A percentile compares a stretch with the other conserved stretches of the same genome.
Evolutionary conservation across 2,329 filamentous ascomycete species (phyloP).

Genomic region (Microcyclospora pomicola): DNA sequence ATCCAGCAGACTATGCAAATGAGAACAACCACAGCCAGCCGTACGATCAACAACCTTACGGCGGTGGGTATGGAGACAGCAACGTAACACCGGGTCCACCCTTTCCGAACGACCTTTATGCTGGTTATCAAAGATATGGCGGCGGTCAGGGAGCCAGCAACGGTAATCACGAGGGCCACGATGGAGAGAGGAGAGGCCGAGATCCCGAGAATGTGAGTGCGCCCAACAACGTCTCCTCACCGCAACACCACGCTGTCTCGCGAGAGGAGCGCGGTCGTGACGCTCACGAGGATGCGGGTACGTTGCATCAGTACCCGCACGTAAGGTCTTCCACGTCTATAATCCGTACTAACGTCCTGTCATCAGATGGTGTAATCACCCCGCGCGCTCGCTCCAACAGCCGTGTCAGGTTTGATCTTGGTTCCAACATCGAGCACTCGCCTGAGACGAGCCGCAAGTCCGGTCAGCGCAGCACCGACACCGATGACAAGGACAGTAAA

Average conservation of each 20-base stretch:
- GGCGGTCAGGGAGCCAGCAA: constrained; percentile 9
- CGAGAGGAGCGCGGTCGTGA: constrained; percentile 4
- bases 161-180: constrained; percentile 1
- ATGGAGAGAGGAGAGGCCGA: constrained; percentile 14
- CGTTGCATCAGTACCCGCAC: constrained; percentile 16
- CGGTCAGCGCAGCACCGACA: background rate
- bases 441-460: constrained; percentile 8
- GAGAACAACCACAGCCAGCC: constrained; percentile 11
- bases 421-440: constrained; percentile 17
- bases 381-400: constrained; percentile 14
- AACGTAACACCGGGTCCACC: constrained; percentile 16
- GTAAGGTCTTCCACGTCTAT: constrained; percentile 2
- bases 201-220: constrained; percentile 36
- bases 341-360: too few relatives aligned
- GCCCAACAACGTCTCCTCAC: constrained; percentile 7
- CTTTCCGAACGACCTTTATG: constrained; percentile 19
- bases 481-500: constrained; percentile 12
- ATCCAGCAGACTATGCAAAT: constrained; percentile 19
- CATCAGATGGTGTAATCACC: constrained; percentile 18
- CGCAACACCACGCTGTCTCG: background rate
- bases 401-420: constrained; percentile 21
- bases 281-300: constrained; percentile 9
- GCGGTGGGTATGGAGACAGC: constrained; percentile 18
- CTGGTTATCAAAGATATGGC: constrained; percentile 18
- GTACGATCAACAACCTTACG: constrained; percentile 14